These are phyloP conservation scores for Fusarium sp. DNA, from an alignment of 2,329 filamentous ascomycete genomes.

Conservation along the genomic window DNA sequence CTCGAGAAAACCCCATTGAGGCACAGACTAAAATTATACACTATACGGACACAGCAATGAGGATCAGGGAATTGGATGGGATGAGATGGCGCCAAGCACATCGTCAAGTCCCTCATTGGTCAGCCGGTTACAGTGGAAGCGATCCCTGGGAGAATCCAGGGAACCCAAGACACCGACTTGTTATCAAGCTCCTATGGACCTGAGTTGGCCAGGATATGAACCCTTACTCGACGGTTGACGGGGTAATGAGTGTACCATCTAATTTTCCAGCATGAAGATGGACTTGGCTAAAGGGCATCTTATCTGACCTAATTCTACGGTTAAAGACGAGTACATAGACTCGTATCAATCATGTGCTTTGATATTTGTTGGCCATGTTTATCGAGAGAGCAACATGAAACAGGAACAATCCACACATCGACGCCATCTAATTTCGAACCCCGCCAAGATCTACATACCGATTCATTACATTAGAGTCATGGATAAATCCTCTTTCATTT, in stretches of 20 bases:
- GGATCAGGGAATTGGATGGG: conserved; percentile 35
- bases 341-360: too few relatives aligned
- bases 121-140: conserved; percentile 26
- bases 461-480: conserved; percentile 20
- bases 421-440: conserved; percentile 36
- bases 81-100: conserved; percentile 26
- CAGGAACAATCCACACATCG: conserved; percentile 24
- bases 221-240: conserved; percentile 14
- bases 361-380: background rate
- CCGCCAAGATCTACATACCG: conserved; percentile 15
- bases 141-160: conserved; percentile 28
- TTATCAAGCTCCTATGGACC: conserved; percentile 13
- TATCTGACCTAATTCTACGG: background rate
- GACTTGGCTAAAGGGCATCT: background rate
- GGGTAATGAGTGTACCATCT: background rate
- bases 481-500: background rate
- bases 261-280: background rate
- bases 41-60: conserved; percentile 3
- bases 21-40: conserved; percentile 22
- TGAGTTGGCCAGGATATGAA: conserved; percentile 9
- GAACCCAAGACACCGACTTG: conserved; percentile 24
- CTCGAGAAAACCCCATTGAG: conserved; percentile 9
- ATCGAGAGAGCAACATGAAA: conserved; percentile 24
- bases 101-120: conserved; percentile 29
- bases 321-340: background rate